These are phyloP conservation scores for Boletus hoseneyae DNA, from an alignment of 1,284 basidiomycete species.

Conservation along the genomic window DNA sequence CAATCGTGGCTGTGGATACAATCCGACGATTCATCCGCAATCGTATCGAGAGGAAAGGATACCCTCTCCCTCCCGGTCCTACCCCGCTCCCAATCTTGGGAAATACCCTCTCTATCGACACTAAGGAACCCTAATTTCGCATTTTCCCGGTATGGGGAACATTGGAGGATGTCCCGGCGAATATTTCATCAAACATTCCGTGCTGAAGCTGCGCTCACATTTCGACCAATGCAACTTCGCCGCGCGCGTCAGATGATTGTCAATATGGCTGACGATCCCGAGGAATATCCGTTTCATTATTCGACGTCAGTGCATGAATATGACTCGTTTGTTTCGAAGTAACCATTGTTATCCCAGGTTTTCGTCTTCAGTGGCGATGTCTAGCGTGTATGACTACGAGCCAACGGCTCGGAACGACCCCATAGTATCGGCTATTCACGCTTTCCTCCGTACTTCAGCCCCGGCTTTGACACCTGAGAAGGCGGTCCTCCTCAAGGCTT, in stretches of 20 bases:
- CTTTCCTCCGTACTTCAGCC: neutral
- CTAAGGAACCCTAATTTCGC: neutral
- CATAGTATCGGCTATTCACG: conserved; percentile 2
- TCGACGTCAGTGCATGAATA: neutral
- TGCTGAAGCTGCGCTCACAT: neutral
- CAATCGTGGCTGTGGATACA: neutral
- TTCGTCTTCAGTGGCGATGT: conserved; percentile 13
- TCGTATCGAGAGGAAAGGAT: neutral
- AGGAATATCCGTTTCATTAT: conserved; percentile 1
- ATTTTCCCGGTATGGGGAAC: conserved; percentile 4
- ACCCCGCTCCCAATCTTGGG: conserved; percentile 4
- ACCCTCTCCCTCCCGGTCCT: neutral
- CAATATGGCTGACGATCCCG: conserved; percentile 4
- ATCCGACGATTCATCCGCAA: neutral
- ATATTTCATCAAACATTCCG: conserved; percentile 4
- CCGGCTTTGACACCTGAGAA: neutral
- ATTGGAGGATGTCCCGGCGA: neutral
- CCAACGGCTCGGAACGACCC: conserved; percentile 11
- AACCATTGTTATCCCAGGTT: conserved; percentile 1
- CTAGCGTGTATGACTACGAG: conserved; percentile 15
- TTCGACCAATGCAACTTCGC: conserved; percentile 8
- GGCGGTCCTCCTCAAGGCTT: conserved; percentile 2
- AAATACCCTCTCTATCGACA: neutral
- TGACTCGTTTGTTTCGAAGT: neutral
- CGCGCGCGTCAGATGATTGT: conserved; percentile 6